Conservation (phyloP, 116 monocot genomes). For the Papilionanthe hybrid region DNA sequence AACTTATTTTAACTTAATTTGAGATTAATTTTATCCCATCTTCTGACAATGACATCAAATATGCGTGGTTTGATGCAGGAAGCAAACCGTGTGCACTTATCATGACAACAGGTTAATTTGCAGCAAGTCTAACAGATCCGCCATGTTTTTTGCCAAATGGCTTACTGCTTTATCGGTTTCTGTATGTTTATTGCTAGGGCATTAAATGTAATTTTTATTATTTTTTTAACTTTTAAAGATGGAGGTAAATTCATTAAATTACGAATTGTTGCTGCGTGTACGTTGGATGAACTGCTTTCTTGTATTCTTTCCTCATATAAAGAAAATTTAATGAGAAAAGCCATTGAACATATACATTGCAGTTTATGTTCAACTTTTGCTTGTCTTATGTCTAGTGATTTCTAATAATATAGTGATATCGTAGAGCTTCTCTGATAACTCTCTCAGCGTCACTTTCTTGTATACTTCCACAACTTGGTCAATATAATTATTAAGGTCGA, state of each 20-base stretch:
- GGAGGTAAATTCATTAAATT: neutral
- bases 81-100: constrained; percentile 57
- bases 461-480: too few species aligned
- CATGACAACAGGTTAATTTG: constrained; percentile 56
- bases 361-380: too few species aligned
- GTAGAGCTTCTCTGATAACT: too few species aligned
- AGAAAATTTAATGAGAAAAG: neutral
- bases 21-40: too few species aligned
- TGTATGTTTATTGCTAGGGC: neutral
- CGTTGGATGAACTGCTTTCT: neutral
- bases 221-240: neutral
- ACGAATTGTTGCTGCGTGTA: neutral
- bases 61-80: constrained; percentile 31
- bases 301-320: neutral
- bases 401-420: too few species aligned
- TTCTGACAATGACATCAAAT: neutral
- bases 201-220: neutral
- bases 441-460: too few species aligned
- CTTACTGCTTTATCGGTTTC: neutral
- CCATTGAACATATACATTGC: too few species aligned
- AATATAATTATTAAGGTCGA: too few species aligned
- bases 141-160: neutral
- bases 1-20: too few species aligned
- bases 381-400: too few species aligned
- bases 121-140: constrained; percentile 23